These are phyloP conservation scores for Spathaspora sp. DNA, from an alignment of 1,139 yeast species.

Conservation along the genomic window DNA sequence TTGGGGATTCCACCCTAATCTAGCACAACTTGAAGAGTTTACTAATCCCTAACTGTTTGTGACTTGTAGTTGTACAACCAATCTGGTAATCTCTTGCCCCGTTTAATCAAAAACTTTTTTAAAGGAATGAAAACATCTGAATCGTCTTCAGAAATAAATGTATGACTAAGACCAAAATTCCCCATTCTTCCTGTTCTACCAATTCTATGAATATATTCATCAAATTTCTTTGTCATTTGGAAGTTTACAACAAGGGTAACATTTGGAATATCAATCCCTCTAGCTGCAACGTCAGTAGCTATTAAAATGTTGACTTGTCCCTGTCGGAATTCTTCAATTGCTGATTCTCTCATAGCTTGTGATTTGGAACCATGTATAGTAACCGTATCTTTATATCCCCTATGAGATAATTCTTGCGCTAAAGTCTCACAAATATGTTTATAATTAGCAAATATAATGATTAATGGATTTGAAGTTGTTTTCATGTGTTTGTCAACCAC, in stretches of 20 bases:
- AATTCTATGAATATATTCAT: constrained; percentile 86
- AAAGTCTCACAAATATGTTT: constrained; percentile 71
- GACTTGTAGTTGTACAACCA: constrained; percentile 44
- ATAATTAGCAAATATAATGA: constrained; percentile 80
- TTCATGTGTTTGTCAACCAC: constrained; percentile 16
- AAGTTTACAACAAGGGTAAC: constrained; percentile 83
- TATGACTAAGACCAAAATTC: constrained; percentile 66
- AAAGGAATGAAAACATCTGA: constrained; percentile 51
- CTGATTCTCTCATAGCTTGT: constrained; percentile 84
- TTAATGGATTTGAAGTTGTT: constrained; percentile 36
- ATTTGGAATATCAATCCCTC: constrained; percentile 90
- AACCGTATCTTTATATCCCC: constrained; percentile 48
- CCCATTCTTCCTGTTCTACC: constrained; percentile 99
- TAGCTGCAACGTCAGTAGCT: constrained; percentile 95
- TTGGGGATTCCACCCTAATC: constrained; percentile 12
- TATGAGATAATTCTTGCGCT: constrained; percentile 45
- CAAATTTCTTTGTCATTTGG: constrained; percentile 77
- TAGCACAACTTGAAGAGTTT: constrained; percentile 8
- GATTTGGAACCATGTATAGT: constrained; percentile 84
- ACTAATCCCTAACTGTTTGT: constrained; percentile 13
- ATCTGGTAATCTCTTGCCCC: constrained; percentile 50
- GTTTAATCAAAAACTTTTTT: constrained; percentile 48
- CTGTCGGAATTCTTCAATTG: constrained; percentile 61
- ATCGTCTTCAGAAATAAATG: constrained; percentile 63
- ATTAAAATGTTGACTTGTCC: constrained; percentile 67